Evolutionary conservation across 192 early-diverging fungal genomes (phyloP).

Genomic region (Allomyces javanicus): DNA sequence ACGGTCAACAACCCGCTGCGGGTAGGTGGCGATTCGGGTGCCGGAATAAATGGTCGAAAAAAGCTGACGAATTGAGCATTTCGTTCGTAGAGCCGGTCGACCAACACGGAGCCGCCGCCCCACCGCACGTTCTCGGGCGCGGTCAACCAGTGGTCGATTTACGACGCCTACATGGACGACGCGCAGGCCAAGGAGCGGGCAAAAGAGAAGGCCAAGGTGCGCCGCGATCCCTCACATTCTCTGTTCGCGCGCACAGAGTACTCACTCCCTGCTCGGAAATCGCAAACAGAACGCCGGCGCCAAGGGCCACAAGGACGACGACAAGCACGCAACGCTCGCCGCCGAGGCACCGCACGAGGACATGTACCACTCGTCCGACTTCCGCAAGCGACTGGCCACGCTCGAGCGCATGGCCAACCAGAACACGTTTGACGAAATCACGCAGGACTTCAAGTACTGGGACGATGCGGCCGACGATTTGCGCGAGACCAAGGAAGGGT

Average conservation of each 20-base stretch:
- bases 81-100: conserved; percentile 22
- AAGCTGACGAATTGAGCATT: too few species aligned
- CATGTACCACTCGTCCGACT: conserved; percentile 33
- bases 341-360: conserved; percentile 25
- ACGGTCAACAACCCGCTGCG: conserved; percentile 37
- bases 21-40: conserved; percentile 9
- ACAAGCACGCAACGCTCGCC: conserved; percentile 22
- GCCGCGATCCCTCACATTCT: background rate
- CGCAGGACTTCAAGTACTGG: conserved; percentile 46
- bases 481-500: conserved; percentile 28
- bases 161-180: conserved; percentile 40
- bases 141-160: conserved; percentile 44
- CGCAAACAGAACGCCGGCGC: conserved; percentile 10
- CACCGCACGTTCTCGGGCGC: conserved; percentile 24
- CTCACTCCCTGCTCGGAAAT: background rate
- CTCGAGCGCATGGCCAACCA: conserved; percentile 46
- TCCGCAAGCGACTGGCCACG: conserved; percentile 28
- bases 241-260: too few species aligned
- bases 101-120: conserved; percentile 44
- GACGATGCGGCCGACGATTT: conserved; percentile 41
- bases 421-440: conserved; percentile 43
- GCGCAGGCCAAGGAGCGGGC: conserved; percentile 30
- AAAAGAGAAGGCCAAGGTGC: conserved; percentile 35
- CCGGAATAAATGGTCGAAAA: background rate
- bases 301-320: conserved; percentile 35